Evolutionary conservation across 75 land plant genomes (phyloP).

Genomic region (Adiantum capillusveneris): DNA sequence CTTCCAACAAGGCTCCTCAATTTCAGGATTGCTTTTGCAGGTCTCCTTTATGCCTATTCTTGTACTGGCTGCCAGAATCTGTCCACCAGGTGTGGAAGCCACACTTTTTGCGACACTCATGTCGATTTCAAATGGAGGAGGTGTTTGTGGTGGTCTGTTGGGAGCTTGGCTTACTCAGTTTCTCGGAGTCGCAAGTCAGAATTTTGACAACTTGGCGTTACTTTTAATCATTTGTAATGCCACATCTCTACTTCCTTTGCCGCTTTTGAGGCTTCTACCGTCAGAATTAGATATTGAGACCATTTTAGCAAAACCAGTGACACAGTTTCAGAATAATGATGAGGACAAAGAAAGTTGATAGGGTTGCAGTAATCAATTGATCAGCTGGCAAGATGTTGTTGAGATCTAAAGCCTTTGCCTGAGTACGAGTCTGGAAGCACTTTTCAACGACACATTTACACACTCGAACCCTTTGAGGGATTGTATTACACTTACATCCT

Average conservation of each 20-base stretch:
- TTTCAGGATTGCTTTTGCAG: constrained; percentile 38
- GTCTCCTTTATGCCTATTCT: constrained; percentile 97
- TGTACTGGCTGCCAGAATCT: constrained; percentile 84
- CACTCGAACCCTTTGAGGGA: too few species aligned
- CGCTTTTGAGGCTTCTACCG: constrained; percentile 81
- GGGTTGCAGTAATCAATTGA: too few species aligned
- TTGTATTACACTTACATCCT: too few species aligned
- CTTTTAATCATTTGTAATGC: constrained; percentile 74
- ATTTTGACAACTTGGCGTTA: constrained; percentile 57
- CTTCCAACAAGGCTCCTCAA: too few species aligned
- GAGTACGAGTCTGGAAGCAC: too few species aligned
- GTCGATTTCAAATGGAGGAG: constrained; percentile 91
- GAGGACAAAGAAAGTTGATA: too few species aligned
- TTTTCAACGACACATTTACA: too few species aligned
- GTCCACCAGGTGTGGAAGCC: constrained; percentile 94
- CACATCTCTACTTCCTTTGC: constrained; percentile 85
- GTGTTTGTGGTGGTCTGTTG: constrained; percentile 81
- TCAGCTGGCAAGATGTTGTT: too few species aligned
- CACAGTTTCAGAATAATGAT: too few species aligned
- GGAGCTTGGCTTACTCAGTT: constrained; percentile 87
- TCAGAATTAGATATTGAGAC: constrained; percentile 14
- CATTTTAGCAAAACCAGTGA: too few species aligned
- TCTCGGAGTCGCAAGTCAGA: constrained; percentile 78
- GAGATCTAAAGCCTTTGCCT: too few species aligned
- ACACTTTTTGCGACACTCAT: constrained; percentile 98